Base-by-base conservation (phyloP, 257 asterid species). In the Primulina huaijiensis region DNA sequence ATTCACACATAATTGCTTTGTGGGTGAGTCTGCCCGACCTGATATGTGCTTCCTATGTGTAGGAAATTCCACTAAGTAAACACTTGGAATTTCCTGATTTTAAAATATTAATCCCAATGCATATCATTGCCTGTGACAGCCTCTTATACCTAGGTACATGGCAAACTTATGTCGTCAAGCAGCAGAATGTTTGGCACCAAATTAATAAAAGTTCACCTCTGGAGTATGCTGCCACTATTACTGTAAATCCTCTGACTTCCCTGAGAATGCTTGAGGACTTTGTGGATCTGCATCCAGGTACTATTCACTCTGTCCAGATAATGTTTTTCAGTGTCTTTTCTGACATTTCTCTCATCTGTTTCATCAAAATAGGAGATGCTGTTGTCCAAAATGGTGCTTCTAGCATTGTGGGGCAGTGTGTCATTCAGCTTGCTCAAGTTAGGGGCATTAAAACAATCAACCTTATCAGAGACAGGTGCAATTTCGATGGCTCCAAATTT, bases 351-450 rank as follows among this genome's bases (percentile, higher is more conserved):
- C 53, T 67, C 71, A 64, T 50, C 67, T 80, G 6, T 78, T 75
- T 31, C 20, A 56, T 69, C 64, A 65, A 71, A 78, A 55, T 78
- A 92, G 98, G 99, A 37, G 95, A 94, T 82, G 77, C 87, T 74
- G 78, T 94, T 52, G 97, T 94, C 70, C 99, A 94, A 81, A 94
- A 94, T 73, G 99, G 99, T 60, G 96, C 99, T 35, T 91, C 99
- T 50, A 91, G 99, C 86, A 89, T 94, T 38, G 99, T 91, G 19
- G 99, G 99, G 62, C 99, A 88, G 83, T 94, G 99, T 68, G 60
- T 89, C 77, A 82, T 89, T 82, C 99, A 94, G 85, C 95, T 94
- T 75, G 99, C 99, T 61, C 88, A 84, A 57, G 64, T 82, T 75
- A 89, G 83, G 72, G 97, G 97, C 81, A 82, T 94, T 63, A 88